These are phyloP conservation scores for Debaryomyces coudertii DNA, from an alignment of 1,139 yeast genomes.

Conservation along the genomic window DNA sequence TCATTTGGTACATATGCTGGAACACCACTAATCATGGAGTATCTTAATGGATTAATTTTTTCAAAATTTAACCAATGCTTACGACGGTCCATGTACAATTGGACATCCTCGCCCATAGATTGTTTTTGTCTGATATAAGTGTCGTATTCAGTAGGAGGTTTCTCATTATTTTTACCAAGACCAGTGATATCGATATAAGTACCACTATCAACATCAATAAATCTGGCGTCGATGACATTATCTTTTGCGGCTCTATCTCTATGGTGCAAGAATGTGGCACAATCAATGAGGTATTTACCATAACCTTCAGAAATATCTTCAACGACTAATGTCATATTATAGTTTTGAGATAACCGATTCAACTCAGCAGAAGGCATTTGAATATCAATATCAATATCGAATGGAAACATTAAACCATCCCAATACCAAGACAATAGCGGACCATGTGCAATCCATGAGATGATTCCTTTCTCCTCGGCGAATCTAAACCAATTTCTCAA, in stretches of 20 bases:
- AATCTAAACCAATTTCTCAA: constrained; percentile 39
- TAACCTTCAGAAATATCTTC: constrained; percentile 37
- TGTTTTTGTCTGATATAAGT: constrained; percentile 21
- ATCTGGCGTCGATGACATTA: constrained; percentile 43
- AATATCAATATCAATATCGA: constrained; percentile 40
- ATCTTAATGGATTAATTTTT: constrained; percentile 34
- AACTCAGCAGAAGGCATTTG: constrained; percentile 42
- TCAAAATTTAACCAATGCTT: constrained; percentile 39
- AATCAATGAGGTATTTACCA: constrained; percentile 39
- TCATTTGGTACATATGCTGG: constrained; percentile 43
- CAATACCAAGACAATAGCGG: constrained; percentile 48
- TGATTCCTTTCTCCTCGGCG: constrained; percentile 39
- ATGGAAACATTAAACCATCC: constrained; percentile 43
- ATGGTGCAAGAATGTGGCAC: constrained; percentile 36
- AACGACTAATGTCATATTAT: constrained; percentile 41
- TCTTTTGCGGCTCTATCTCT: constrained; percentile 33
- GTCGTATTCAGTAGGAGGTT: constrained; percentile 33
- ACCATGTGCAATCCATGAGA: constrained; percentile 57
- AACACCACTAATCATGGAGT: constrained; percentile 39
- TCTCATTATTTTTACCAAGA: constrained; percentile 34
- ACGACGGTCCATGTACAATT: constrained; percentile 40
- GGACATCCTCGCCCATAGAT: constrained; percentile 20
- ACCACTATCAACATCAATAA: constrained; percentile 42
- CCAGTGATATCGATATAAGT: constrained; percentile 44
- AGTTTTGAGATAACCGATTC: constrained; percentile 30